Evolutionary conservation across 208 protist species (phyloP), one percentile per base, ranked within the genome.

Genomic region (Herpetomonas tarakana): DNA sequence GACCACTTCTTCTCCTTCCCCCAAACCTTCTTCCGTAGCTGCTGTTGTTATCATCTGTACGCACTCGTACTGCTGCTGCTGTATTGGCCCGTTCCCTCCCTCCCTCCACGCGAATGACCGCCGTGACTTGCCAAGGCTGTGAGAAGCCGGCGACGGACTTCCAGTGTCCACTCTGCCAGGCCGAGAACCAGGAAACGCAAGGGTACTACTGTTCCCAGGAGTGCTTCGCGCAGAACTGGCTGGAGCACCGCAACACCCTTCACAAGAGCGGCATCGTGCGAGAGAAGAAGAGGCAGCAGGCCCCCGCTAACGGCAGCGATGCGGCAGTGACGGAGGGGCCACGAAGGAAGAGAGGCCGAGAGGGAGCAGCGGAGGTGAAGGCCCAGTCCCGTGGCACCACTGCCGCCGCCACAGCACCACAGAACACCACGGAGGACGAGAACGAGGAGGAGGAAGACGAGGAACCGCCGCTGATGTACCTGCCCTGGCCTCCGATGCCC

Each of bases 121-220:
- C 50, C 22, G 21, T 52, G 22, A 26, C 22, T 25, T 93, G 87
- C 52, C 70, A 88, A 52, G 87, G 78, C 27, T 93, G 87, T 57
- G 74, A 62, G 26, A 55, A 71, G 28, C 3, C 58, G 27, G 77
- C 79, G 21, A 72, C 72, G 6, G 58, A 58, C 26, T 87, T 91
- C 58, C 88, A 95, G 63, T 95, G 88, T 47, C 88, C 88, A 3
- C 73, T 95, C 22, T 95, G 88, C 65, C 80, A 95, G 49, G 88
- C 88, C 0, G 78, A 92, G 58, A 52, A 41, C 25, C 56, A 50
- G 44, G 81, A 72, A 24, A 64, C 81, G 22, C 65, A 68, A 50
- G 88, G 86, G n/a, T 92, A 86, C 68, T 95, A 86, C 68, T 95
- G 88, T 64, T 58, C 66, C 2, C 88, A 95, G 67, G 64, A 74